phyloP scores from a whole-genome alignment of 164 flowering plant species.

The Kingdonia uniflora region DNA sequence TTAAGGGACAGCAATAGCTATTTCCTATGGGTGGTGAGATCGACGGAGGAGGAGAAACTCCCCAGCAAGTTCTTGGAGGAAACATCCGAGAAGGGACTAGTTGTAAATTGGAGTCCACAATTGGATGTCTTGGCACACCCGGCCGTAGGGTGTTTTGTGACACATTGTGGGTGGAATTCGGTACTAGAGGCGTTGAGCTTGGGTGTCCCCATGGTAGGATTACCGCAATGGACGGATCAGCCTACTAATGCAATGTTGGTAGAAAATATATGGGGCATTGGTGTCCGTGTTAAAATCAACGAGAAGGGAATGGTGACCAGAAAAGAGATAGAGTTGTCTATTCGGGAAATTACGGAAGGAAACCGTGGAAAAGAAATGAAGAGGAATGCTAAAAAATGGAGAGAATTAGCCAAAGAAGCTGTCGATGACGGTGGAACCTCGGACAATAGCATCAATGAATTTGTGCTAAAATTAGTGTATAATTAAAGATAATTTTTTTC shows the following conservation, averaged over 20 bases:
- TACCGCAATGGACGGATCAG: slow-evolving; percentile 9
- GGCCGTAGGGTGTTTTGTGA: slow-evolving; percentile 19
- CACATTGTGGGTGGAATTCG: slow-evolving; percentile 21
- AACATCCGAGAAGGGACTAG: slow-evolving; percentile 9
- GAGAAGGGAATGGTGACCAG: slow-evolving; percentile 8
- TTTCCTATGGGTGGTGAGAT: slow-evolving; percentile 31
- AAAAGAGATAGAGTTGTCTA: slow-evolving; percentile 2
- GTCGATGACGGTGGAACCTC: slow-evolving; percentile 9
- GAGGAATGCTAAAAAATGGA: slow-evolving; percentile 2
- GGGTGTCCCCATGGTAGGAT: slow-evolving; percentile 9
- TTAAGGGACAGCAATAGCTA: slow-evolving; percentile 1
- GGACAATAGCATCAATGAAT: slow-evolving; percentile 6
- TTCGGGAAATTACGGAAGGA: slow-evolving; percentile 8
- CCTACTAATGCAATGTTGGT: slow-evolving; percentile 6
- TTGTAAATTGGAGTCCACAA: slow-evolving; percentile 19
- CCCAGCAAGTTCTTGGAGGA: slow-evolving; percentile 11
- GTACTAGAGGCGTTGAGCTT: slow-evolving; percentile 13
- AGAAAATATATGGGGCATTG: slow-evolving; percentile 4
- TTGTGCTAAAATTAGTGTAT: neutral
- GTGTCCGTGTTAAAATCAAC: slow-evolving; percentile 2
- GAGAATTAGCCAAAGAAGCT: slow-evolving; percentile 5
- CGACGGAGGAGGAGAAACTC: slow-evolving; percentile 16
- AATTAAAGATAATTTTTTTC: too few relatives aligned
- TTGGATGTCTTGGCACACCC: slow-evolving; percentile 12
- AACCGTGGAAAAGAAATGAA: slow-evolving; percentile 6